Base-by-base conservation (phyloP, 2,329 filamentous ascomycete species). In the Aspergillus quadricinctus region DNA sequence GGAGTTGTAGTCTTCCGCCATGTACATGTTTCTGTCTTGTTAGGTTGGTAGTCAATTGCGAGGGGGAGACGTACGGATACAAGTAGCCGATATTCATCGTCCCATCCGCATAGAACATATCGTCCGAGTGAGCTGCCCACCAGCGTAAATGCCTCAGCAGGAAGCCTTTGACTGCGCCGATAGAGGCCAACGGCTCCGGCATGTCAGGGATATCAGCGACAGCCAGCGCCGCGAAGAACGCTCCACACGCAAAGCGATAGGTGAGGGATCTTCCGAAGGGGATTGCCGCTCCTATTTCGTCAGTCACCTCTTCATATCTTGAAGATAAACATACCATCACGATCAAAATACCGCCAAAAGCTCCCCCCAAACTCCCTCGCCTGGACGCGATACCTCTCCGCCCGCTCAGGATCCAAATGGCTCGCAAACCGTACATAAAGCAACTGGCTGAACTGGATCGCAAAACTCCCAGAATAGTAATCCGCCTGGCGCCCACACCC, bases 401-500 rank as follows among this genome's bases (percentile, higher is more conserved):
- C 53, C 14, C 58, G 43, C 25, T 37, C 45, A 0, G 28, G 52
- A 23, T 60, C 52, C 25, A 57, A 31, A 17, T 28, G 40, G n/a
- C 37, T 49, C 48, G 56, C 35, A 48, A 48, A 60, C 27, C 48
- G 61, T 3, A 48, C 56, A 54, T 57, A 62, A 21, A 62, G 45
- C 41, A 61, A 50, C 54, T 60, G 60, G n/a, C 58, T 60, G 48
- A 61, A 62, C 52, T 62, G 60, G 19, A 62, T 62, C 35, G 60
- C 60, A 52, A 62, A 62, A 17, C 60, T 62, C 19, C 60, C 60
- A 1, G 60, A 62, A 48, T 62, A 62, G 53, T 62, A 62, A 50
- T 62, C 60, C n/a, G 52, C 55, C 48, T 62, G 56, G n/a, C 55
- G 3, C 6, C 52, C 56, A 45, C 48, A 25, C 10, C 53, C 52